phyloP scores from a whole-genome alignment of 495 filamentous ascomycete genomes.

The Aspergillus sparsus region DNA sequence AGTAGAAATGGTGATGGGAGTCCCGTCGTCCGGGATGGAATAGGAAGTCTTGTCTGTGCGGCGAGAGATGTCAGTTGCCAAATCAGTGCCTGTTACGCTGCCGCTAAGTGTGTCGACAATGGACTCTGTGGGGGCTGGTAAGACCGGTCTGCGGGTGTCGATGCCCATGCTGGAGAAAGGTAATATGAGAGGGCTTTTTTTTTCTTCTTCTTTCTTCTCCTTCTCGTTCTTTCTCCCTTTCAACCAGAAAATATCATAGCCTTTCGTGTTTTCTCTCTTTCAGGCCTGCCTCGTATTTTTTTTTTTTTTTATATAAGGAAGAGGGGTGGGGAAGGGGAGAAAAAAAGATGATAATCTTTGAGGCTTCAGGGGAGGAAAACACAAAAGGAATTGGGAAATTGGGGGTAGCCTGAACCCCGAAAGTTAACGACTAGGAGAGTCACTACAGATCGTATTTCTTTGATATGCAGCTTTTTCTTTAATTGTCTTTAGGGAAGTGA shows the following conservation, averaged over 20 bases:
- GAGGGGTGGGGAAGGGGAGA: not conserved
- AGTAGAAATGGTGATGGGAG: conserved; percentile 83
- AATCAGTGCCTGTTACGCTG: conserved; percentile 67
- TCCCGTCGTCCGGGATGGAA: conserved; percentile 94
- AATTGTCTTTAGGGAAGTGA: conserved; percentile 19
- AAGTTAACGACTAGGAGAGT: conserved; percentile 20
- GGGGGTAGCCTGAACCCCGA: conserved; percentile 17
- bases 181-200: conserved; percentile 14
- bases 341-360: not conserved
- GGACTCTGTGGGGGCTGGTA: conserved; percentile 80
- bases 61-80: conserved; percentile 76
- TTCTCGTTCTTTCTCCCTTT: conserved; percentile 20
- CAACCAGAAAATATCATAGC: conserved; percentile 43
- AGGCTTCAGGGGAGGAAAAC: conserved; percentile 9
- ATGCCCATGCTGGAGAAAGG: conserved; percentile 63
- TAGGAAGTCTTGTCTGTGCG: conserved; percentile 80
- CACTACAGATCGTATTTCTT: conserved; percentile 21
- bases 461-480: conserved; percentile 19
- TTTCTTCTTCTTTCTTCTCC: conserved; percentile 14
- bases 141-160: conserved; percentile 65
- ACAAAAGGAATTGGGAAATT: conserved; percentile 8
- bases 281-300: conserved; percentile 5
- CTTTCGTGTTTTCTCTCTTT: conserved; percentile 18
- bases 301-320: conserved; percentile 13
- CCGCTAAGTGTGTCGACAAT: conserved; percentile 59